Evolutionary conservation across 139 green algal species (phyloP), one percentile per base, ranked within the genome.

Genomic region (Closterium sp.): DNA sequence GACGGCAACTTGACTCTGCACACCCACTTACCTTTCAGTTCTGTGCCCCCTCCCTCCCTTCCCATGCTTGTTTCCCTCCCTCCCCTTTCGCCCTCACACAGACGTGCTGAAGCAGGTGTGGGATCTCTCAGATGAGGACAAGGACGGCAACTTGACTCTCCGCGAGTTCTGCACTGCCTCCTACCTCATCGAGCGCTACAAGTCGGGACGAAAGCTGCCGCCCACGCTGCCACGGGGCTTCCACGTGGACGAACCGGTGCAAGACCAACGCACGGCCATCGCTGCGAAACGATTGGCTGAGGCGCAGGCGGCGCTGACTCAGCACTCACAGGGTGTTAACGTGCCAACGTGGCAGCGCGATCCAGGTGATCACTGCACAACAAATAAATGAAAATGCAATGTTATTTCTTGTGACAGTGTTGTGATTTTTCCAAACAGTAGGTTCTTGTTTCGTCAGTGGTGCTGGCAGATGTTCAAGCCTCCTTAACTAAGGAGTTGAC

Each of bases 101-200:
- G 90, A 90, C 5, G 70, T 92, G 13, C 73, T 92, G 2, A 92
- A 89, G 90, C 90, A 92, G 90, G 70, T 92, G 21, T 92, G 90
- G 90, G 90, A 92, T 4, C 90, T 92, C 19, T 89, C 90, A 89
- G 90, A 92, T 24, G 27, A 92, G 73, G 85, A 92, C 38, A 28
- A 89, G 24, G 90, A 92, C 85, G n/a, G 90, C 70, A 92, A 90
- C 70, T 31, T 92, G 19, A 90, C 90, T 24, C n/a, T 89, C 22
- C 38, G 42, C 22, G 90, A 92, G 90, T 92, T 92, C 6, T 91
- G 70, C 70, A 92, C 85, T 2, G 70, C 90, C 30, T 27, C 22
- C 28, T 92, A 92, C 90, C 90, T 92, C n/a, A 89, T 92, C 29
- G 70, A 92, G 90, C 9, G 70, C 5, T 89, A 2, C 85, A 88